Evolutionary conservation across 2,329 filamentous ascomycete species (phyloP), one percentile per base, ranked within the genome.

Genomic region (Colletotrichum nymphaeae): DNA sequence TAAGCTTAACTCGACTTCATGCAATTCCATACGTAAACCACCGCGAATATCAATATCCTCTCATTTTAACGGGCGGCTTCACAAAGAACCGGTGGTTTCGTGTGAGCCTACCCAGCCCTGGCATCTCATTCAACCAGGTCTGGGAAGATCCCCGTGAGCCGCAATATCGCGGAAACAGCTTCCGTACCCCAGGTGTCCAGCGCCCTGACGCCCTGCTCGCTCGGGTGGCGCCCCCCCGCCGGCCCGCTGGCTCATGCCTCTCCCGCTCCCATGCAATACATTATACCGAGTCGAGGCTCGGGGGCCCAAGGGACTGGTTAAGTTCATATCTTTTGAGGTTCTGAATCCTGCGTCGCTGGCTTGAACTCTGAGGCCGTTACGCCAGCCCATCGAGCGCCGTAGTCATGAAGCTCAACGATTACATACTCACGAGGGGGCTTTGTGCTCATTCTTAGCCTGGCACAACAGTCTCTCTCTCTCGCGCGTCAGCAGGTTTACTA

Each of bases 181-280:
- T 62, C 63, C 69, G 69, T 49, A 56, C 63, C 63, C 69, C 57
- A 67, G 63, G 63, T 22, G 63, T 62, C 56, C 63, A 60, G 63
- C 75, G 79, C 64, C 78, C 78, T 63, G 75, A 79, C 55, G 81
- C 83, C 68, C 84, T 86, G 72, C 78, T 63, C 80, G 76, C 63
- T 78, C 77, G 65, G 58, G 46, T 59, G 58, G 56, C 55, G 8
- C 46, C 63, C 32, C 32, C 55, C 56, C 56, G 35, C 69, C 65
- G 65, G 69, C 69, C 69, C 69, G 69, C 59, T 69, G 69, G 52
- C 56, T 62, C 19, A n/a, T 71, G 68, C 63, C 42, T 70, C 28
- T 65, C 42, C 67, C 55, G 62, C 55, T 63, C 49, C 58, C 59
- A 63, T 63, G 46, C 24, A 26, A 12, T n/a, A 19, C 37, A 42